Conservation (phyloP, 495 filamentous ascomycete species). For the Aspergillus biplanus region DNA sequence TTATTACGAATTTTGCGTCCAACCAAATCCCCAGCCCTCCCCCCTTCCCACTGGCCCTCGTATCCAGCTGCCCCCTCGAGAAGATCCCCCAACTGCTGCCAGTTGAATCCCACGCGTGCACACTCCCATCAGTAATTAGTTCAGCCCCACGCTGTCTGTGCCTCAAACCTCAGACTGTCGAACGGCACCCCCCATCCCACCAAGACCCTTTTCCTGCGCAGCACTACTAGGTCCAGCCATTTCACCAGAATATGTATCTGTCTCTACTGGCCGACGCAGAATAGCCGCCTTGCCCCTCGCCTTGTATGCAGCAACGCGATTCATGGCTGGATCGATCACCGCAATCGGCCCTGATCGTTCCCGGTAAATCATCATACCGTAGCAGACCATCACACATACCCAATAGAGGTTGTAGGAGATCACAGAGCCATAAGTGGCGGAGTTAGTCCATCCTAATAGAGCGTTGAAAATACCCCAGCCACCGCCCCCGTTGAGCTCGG, state of each 20-base stretch:
- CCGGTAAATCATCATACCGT: constrained; percentile 29
- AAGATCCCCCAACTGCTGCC: too few relatives aligned
- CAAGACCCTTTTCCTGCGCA: background rate
- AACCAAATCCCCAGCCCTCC: too few relatives aligned
- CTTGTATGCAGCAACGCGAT: background rate
- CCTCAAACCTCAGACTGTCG: background rate
- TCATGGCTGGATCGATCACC: background rate
- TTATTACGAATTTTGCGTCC: too few relatives aligned
- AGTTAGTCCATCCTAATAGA: constrained; percentile 81
- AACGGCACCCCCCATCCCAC: background rate
- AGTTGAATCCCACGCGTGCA: too few relatives aligned
- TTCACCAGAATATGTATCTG: background rate
- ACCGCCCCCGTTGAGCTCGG: constrained; percentile 68
- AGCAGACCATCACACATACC: constrained; percentile 70
- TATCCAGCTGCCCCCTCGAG: too few relatives aligned
- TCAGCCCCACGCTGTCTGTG: too few relatives aligned
- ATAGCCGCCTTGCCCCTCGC: background rate
- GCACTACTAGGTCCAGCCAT: background rate
- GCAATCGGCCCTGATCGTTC: constrained; percentile 66
- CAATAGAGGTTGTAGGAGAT: constrained; percentile 91
- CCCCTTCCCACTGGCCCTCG: too few relatives aligned
- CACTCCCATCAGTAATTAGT: too few relatives aligned
- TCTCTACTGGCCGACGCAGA: background rate
- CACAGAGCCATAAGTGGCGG: constrained; percentile 77
- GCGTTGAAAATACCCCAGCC: constrained; percentile 96